These are phyloP conservation scores for Cladosporium sp. DNA, from an alignment of 2,329 filamentous ascomycete genomes.

Conservation along the genomic window DNA sequence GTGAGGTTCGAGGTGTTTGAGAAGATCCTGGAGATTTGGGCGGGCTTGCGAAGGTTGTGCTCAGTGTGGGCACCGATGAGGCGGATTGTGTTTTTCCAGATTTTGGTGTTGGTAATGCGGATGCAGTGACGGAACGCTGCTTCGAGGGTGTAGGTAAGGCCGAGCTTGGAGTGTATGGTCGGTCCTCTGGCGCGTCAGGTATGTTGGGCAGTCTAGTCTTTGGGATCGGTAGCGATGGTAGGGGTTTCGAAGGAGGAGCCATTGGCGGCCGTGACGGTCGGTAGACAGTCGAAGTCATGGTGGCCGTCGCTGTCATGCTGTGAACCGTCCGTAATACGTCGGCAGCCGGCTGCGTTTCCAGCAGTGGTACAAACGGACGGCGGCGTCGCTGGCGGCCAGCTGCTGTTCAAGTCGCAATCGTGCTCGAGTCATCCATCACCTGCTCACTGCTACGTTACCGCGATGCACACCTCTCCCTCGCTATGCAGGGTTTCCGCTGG, in stretches of 20 bases:
- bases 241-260: slow-evolving; percentile 65
- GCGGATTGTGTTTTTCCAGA: slow-evolving; percentile 43
- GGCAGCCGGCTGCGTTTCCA: background rate
- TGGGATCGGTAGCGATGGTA: slow-evolving; percentile 68
- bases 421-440: background rate
- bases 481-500: background rate
- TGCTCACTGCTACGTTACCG: background rate
- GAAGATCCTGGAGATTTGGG: slow-evolving; percentile 3
- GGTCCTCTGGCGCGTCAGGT: slow-evolving; percentile 26
- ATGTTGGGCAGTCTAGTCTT: slow-evolving; percentile 62
- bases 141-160: slow-evolving; percentile 36
- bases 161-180: slow-evolving; percentile 24
- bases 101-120: slow-evolving; percentile 49
- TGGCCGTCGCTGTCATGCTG: slow-evolving; percentile 17
- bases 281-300: slow-evolving; percentile 41
- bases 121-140: slow-evolving; percentile 39
- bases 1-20: slow-evolving; percentile 13
- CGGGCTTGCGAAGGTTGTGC: slow-evolving; percentile 36
- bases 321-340: background rate
- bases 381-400: slow-evolving; percentile 1
- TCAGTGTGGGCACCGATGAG: slow-evolving; percentile 51
- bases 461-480: background rate
- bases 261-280: slow-evolving; percentile 43
- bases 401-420: background rate
- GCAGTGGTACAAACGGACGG: background rate